These are phyloP conservation scores for Ophiostoma quercus DNA, from an alignment of 2,329 filamentous ascomycete species.

Conservation along the genomic window DNA sequence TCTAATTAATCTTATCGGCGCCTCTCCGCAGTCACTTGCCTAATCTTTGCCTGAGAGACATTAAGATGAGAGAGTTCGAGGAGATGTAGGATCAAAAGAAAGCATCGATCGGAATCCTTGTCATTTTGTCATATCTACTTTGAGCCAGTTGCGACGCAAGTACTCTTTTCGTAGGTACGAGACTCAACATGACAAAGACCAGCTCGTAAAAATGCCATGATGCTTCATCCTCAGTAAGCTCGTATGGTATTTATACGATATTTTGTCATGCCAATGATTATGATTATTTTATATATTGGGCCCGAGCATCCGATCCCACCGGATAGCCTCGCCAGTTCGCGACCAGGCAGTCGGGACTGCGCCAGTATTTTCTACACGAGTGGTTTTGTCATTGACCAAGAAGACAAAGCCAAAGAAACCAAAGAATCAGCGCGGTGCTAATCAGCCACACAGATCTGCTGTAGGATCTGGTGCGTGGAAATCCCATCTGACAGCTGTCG, in stretches of 20 bases:
- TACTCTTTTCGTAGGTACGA: too few relatives aligned
- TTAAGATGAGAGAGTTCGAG: not conserved
- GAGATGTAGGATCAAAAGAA: not conserved
- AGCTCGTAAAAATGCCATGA: not conserved
- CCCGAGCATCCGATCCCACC: not conserved
- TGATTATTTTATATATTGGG: too few relatives aligned
- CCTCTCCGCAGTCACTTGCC: not conserved
- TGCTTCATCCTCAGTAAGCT: not conserved
- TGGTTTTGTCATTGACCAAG: too few relatives aligned
- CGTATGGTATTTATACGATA: not conserved
- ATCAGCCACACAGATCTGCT: not conserved
- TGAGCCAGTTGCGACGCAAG: not conserved
- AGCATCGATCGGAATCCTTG: not conserved
- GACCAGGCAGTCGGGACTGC: not conserved
- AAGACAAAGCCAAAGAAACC: not conserved
- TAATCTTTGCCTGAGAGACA: slow-evolving; percentile 1
- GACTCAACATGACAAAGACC: not conserved
- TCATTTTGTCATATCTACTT: not conserved
- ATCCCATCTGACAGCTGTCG: not conserved
- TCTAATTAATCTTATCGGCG: not conserved
- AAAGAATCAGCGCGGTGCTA: not conserved
- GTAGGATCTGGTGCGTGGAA: not conserved
- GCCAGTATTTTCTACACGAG: not conserved
- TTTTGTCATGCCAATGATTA: too few relatives aligned
- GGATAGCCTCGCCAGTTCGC: not conserved